Conservation (phyloP, 306 rosid genomes). For the Arachis stenosperma region DNA sequence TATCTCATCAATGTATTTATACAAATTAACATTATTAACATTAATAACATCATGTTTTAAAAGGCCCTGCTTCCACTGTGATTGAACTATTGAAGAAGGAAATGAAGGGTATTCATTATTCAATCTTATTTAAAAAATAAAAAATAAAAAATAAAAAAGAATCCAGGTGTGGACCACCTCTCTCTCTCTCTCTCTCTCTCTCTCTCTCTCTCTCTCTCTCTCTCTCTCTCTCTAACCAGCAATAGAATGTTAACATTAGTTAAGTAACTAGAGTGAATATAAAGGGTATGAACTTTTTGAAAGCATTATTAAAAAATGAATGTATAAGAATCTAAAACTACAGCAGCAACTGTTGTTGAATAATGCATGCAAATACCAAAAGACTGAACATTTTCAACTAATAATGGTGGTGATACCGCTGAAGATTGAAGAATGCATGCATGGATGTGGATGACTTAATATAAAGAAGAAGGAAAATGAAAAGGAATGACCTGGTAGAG, state of each 20-base stretch:
- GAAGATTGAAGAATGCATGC: neutral
- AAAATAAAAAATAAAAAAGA: neutral
- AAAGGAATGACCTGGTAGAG: slow-evolving; percentile 53
- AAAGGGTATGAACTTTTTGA: too few species aligned
- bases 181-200: neutral
- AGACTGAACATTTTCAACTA: neutral
- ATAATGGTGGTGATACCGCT: neutral
- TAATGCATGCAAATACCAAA: neutral
- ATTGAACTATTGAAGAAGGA: slow-evolving; percentile 12
- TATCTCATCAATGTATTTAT: too few species aligned
- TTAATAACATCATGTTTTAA: slow-evolving; percentile 4
- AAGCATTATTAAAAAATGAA: too few species aligned
- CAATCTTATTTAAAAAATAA: too few species aligned
- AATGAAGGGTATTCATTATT: too few species aligned
- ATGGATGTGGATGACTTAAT: neutral
- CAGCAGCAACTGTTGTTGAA: too few species aligned
- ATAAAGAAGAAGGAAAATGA: neutral
- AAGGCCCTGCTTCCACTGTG: slow-evolving; percentile 36
- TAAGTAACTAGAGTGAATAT: neutral
- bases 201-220: too few species aligned
- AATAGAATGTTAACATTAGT: slow-evolving; percentile 26
- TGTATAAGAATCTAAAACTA: neutral
- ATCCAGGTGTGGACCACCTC: slow-evolving; percentile 67
- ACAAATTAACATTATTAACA: slow-evolving; percentile 9
- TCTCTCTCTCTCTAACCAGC: neutral